Conservation (phyloP, 345 rosid genomes). For the Salix exigua region DNA sequence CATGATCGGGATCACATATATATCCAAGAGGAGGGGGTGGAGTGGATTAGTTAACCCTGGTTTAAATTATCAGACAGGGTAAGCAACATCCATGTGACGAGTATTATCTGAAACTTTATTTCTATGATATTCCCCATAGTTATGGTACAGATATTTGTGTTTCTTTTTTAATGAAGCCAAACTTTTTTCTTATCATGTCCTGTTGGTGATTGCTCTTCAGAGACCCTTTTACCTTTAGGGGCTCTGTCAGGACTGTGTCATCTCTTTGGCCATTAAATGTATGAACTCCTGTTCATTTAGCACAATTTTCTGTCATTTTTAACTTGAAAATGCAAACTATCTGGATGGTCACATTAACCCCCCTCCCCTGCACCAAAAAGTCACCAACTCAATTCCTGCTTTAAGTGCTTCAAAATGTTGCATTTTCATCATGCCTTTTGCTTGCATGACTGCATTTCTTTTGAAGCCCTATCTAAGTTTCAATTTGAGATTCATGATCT, state of each 20-base stretch:
- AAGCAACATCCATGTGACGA: neutral
- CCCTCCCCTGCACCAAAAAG: no score
- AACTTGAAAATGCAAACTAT: neutral
- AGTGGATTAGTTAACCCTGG: no score
- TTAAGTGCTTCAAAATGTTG: neutral
- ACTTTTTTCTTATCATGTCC: neutral
- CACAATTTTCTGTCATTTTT: neutral
- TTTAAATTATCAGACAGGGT: neutral
- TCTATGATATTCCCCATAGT: neutral
- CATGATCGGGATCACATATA: neutral
- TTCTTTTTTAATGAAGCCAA: neutral
- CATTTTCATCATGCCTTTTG: neutral
- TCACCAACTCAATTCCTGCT: neutral
- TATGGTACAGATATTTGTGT: neutral
- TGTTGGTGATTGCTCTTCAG: neutral
- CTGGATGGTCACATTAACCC: neutral
- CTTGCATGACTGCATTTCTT: neutral
- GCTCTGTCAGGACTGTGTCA: neutral
- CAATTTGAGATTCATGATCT: conserved; percentile 1
- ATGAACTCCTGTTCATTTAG: neutral
- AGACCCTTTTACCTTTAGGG: neutral
- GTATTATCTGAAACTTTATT: neutral
- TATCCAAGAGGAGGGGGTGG: no score
- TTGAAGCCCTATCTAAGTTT: neutral
- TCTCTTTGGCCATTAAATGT: neutral